phyloP scores from a whole-genome alignment of 495 filamentous ascomycete species.

The Aspergillus nidulans region DNA sequence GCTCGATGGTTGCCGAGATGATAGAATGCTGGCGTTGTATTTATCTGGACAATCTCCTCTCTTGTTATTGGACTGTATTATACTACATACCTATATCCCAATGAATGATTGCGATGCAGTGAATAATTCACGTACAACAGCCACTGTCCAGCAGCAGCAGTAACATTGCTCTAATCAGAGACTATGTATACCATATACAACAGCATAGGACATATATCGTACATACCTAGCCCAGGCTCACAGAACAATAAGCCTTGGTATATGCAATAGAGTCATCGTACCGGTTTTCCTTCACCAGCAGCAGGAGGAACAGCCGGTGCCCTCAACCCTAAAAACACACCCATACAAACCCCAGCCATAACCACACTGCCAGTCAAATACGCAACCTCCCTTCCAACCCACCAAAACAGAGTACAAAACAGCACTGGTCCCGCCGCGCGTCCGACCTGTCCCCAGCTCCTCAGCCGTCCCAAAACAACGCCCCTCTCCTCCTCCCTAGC shows the following conservation, averaged over 20 bases:
- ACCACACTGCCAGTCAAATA: constrained; percentile 76
- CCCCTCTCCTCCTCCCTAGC: constrained; percentile 76
- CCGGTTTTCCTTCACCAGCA: constrained; percentile 8
- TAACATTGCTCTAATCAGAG: neutral
- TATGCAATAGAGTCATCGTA: neutral
- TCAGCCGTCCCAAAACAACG: constrained; percentile 75
- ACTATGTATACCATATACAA: neutral
- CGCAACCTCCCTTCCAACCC: constrained; percentile 84
- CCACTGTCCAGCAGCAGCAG: constrained; percentile 4
- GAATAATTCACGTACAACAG: neutral
- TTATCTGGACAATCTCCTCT: constrained; percentile 6
- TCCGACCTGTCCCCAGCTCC: constrained; percentile 84
- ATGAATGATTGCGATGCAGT: neutral
- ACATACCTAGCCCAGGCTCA: too few relatives aligned
- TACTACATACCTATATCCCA: neutral
- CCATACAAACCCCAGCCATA: constrained; percentile 65
- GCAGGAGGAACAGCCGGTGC: constrained; percentile 24
- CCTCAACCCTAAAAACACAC: constrained; percentile 67
- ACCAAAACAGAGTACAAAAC: constrained; percentile 98
- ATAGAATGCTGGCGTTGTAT: neutral
- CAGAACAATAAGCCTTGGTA: neutral
- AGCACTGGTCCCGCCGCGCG: constrained; percentile 79
- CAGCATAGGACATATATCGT: neutral
- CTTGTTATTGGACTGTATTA: neutral
- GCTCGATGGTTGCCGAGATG: neutral